Evolutionary conservation across 2,329 filamentous ascomycete species (phyloP), one percentile per base, ranked within the genome.

Genomic region (Alternaria hordeiaustralica): DNA sequence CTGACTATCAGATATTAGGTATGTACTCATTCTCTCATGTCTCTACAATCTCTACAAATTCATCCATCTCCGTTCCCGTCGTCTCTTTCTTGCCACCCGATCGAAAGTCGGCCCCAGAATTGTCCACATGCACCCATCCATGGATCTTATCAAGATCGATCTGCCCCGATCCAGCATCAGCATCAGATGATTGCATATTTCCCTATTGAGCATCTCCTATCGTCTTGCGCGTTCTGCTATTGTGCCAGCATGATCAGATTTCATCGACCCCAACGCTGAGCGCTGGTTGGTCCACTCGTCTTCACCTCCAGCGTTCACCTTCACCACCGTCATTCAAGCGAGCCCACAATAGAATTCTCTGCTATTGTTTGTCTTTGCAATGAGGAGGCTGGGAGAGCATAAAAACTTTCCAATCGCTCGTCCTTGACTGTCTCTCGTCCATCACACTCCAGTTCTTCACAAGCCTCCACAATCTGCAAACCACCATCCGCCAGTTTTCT

Each of bases 241-340:
- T 26, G 11, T 58, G 54, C 15, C 49, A 20, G 18, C 44, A 33
- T 49, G 20, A 33, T 21, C 55, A 25, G 30, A 43, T 58, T 13
- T 61, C 28, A 28, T 49, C 55, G 49, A 33, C 28, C 26, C 53
- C 50, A 26, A 43, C 21, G 53, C 58, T 23, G 20, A 49, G 41
- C 18, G 41, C 53, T 47, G 20, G 26, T 47, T 26, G 46, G 26
- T 18, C 23, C 28, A 30, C 33, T 55, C 61, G 57, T 60, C 44
- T 58, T 55, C 55, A 58, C 61, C 23, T 43, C 6, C 4, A n/a
- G 18, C 58, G 30, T 68, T 67, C 66, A 68, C 70, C 15, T 69
- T 68, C 67, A 69, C 63, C 64, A 55, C 57, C 47, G 45, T 21
- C 58, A 44, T 55, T 60, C 47, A 58, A 58, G 46, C 33, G 60